Base-by-base conservation (phyloP, 192 early-diverging fungal species). In the Mortierella claussenii region DNA sequence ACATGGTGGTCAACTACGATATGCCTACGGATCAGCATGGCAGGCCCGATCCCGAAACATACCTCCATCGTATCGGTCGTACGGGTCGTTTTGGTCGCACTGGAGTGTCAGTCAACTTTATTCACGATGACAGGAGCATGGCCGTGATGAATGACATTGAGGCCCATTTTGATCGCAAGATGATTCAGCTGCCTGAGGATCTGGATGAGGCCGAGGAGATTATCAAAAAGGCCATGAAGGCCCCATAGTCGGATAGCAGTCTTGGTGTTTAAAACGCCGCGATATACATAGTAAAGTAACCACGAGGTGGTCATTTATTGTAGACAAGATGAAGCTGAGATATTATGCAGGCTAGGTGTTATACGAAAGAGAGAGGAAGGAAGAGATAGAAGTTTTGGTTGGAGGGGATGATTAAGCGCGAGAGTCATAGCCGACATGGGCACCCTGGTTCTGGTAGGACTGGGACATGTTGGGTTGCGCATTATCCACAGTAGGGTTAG, bases 61-160 rank as follows among this genome's bases (percentile, higher is more conserved):
- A 99, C 65, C 83, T 99, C 37, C 97, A 99, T 80, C 91, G 97
- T 61, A 98, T 99, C 73, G 97, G 97, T 7, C 91, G 97, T 59
- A 99, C 97, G 1, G 97, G 97, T 54, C 86, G 97, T 47, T 99
- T 99, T 68, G 97, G 97, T 6, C 92, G 97, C 58, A 92, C 89
- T 0, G 97, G 97, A 13, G 93, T 96, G 11, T 90, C 90, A 55
- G 93, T 99, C 80, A 99, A 98, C 80, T 96, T 99, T 87, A 91
- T 96, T 2, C 94, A 96, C 60, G 89, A 96, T 65, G 73, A 87
- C 28, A 81, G 82, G 73, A 89, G 84, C 27, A 88, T 85, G 80
- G 74, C 84, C 37, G 88, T 95, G 76, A 94, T 97, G 92, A 86
- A 89, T 63, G 83, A 81, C 7, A 97, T 99, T 60, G 89, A 95